Base-by-base conservation (phyloP, 2,329 filamentous ascomycete genomes). In the Alternaria sp. region DNA sequence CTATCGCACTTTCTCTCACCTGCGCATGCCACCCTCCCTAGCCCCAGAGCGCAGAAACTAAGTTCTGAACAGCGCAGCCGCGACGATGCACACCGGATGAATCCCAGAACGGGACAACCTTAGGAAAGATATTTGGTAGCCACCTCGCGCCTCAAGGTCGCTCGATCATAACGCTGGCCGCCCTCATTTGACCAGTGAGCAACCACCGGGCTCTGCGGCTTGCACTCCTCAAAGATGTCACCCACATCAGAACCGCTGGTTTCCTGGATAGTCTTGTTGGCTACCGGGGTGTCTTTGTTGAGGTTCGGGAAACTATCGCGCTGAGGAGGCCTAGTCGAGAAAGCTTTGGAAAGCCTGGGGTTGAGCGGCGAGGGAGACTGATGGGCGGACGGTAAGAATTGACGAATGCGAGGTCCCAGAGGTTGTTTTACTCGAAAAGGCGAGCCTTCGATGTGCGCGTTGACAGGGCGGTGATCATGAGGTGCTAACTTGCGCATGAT, bases 401-500 rank as follows among this genome's bases (percentile, higher is more conserved):
- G 41, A 0, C 20, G 14, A 14, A 26, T 2, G 28, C 43, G 55
- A 23, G 12, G 26, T 6, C 55, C 55, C 1, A 47, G 26, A n/a
- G 41, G 20, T n/a, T 37, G 26, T 12, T 10, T 44, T 1, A 47
- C 43, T 10, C 33, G 45, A 2, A 44, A 56, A 5, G 51, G 44
- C 0, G 58, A 55, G 28, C 20, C 6, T 14, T 56, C 23, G 14
- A 61, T 23, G 6, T 61, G 15, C 3, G 51, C 45, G 8, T 61
- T 61, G n/a, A 37, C 26, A 8, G 59, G 53, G 14, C 2, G 59
- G 20, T 61, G 37, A 3, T 6, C 25, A 2, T 15, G 33, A n/a
- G 45, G 45, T 3, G 59, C 59, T 26, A 57, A 10, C 4, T 20
- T 25, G 15, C 53, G 45, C 59, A 57, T 61, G 33, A 56, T 43